A percentile compares a stretch with the other conserved stretches of the same genome.
These are phyloP conservation scores for Aspergillus conjunctus DNA, from an alignment of 495 filamentous ascomycete genomes.

Conservation along the genomic window DNA sequence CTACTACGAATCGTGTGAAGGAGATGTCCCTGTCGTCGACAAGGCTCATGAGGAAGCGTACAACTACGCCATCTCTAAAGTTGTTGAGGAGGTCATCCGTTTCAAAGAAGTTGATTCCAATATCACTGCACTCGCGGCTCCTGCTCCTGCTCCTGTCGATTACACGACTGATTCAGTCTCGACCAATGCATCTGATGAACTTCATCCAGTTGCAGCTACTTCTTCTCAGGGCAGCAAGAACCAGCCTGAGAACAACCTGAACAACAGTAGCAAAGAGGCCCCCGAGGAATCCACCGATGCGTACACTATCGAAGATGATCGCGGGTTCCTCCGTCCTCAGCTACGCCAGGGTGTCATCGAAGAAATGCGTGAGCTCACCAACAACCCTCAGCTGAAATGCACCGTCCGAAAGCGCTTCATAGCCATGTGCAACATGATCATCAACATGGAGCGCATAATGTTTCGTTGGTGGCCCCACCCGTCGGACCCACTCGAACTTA, in stretches of 20 bases:
- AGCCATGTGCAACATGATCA: slow-evolving; percentile 28
- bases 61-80: slow-evolving; percentile 28
- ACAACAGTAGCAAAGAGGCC: background rate
- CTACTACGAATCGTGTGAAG: slow-evolving; percentile 31
- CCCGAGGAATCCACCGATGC: no score
- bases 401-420: slow-evolving; percentile 27
- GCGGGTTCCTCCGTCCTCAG: background rate
- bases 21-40: slow-evolving; percentile 3
- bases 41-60: slow-evolving; percentile 23
- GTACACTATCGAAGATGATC: no score
- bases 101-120: slow-evolving; percentile 19
- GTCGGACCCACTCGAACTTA: background rate
- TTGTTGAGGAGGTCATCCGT: slow-evolving; percentile 27
- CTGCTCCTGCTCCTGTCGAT: background rate
- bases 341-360: slow-evolving; percentile 19
- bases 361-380: slow-evolving; percentile 21
- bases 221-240: background rate
- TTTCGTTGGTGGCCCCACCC: background rate
- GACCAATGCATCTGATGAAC: background rate
- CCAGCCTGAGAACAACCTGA: background rate
- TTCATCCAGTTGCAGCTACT: background rate
- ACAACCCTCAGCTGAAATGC: slow-evolving; percentile 14
- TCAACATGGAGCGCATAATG: slow-evolving; percentile 22
- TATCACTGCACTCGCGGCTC: slow-evolving; percentile 8
- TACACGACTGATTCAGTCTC: background rate